Base-by-base conservation (phyloP, 2,329 filamentous ascomycete genomes). In the Rachicladosporium sp. region DNA sequence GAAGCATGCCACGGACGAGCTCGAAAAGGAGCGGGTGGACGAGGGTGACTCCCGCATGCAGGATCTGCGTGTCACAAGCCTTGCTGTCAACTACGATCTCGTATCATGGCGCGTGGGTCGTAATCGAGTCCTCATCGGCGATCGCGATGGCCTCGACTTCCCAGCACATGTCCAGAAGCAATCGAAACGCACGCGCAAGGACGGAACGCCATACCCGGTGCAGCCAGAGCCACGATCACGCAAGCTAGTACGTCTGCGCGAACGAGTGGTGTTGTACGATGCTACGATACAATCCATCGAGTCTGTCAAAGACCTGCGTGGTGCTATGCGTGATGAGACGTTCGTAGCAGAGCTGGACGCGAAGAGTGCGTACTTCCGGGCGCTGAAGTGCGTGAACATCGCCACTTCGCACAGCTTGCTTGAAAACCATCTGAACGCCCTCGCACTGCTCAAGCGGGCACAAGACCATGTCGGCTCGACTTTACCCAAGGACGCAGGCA, bases 91-190 rank as follows among this genome's bases (percentile, higher is more conserved):
- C 61, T 96, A 93, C 60, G 84, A 85, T 48, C 77, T 95, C 61
- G 82, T 98, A 41, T 88, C 85, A 55, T 96, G 88, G 88, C 76
- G 91, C 58, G 84, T 96, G 47, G 89, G 89, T 19, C 80, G 91
- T 35, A 96, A 98, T 61, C 74, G 91, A 39, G 81, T 94, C 0
- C 67, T 98, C 46, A 84, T 86, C 37, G 88, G 89, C n/a, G 67
- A 74, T 5, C 71, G 82, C 40, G 89, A 96, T 51, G 89, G 89
- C 3, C 72, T 84, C 10, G 60, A 71, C 1, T 69, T 77, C 43
- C 61, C 67, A 21, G 47, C 63, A 10, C 61, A 67, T 46, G 73
- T 74, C 46, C 57, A 67, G 29, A 76, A 75, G 53, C 76, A 70
- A 53, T 70, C 70, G 31, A 68, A 66, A 33, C 57, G 63, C 37